Conservation (phyloP, 169 alveolate species). For the Plasmodium inui region DNA sequence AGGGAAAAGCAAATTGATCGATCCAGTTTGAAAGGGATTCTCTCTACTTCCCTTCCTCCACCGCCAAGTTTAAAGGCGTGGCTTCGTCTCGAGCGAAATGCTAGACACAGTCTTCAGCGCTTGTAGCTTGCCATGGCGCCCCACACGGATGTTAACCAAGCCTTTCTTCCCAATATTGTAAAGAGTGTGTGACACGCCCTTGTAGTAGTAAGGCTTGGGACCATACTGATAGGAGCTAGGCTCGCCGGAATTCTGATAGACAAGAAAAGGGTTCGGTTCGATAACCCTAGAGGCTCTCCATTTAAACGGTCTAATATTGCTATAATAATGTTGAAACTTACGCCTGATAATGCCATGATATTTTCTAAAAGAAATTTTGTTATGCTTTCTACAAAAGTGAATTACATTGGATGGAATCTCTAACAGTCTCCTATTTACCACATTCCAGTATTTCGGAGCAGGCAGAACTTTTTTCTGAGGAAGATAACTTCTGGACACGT, state of each 20-base stretch:
- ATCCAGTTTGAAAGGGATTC: not conserved
- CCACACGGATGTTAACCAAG: constrained; percentile 40
- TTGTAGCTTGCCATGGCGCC: constrained; percentile 41
- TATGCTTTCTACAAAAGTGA: constrained; percentile 58
- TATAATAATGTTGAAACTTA: constrained; percentile 63
- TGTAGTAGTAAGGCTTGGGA: constrained; percentile 61
- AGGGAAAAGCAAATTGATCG: too few relatives aligned
- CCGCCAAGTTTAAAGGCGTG: constrained; percentile 29
- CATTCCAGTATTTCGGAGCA: constrained; percentile 74
- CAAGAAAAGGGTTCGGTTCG: constrained; percentile 74
- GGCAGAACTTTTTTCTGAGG: constrained; percentile 68
- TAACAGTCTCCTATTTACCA: constrained; percentile 41
- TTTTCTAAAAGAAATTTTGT: constrained; percentile 72
- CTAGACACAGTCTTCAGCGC: constrained; percentile 56
- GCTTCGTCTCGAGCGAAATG: constrained; percentile 63
- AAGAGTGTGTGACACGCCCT: constrained; percentile 65
- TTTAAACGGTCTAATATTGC: constrained; percentile 76
- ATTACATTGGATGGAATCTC: constrained; percentile 74
- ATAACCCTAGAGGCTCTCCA: constrained; percentile 77
- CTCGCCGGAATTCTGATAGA: constrained; percentile 56
- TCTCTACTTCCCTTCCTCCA: not conserved
- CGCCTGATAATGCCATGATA: constrained; percentile 77
- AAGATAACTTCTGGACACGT: constrained; percentile 59
- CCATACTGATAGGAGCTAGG: constrained; percentile 63
- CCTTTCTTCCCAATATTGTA: constrained; percentile 63